Evolutionary conservation across 2,329 filamentous ascomycete species (phyloP), one percentile per base, ranked within the genome.

Genomic region (Exophiala bonariae): DNA sequence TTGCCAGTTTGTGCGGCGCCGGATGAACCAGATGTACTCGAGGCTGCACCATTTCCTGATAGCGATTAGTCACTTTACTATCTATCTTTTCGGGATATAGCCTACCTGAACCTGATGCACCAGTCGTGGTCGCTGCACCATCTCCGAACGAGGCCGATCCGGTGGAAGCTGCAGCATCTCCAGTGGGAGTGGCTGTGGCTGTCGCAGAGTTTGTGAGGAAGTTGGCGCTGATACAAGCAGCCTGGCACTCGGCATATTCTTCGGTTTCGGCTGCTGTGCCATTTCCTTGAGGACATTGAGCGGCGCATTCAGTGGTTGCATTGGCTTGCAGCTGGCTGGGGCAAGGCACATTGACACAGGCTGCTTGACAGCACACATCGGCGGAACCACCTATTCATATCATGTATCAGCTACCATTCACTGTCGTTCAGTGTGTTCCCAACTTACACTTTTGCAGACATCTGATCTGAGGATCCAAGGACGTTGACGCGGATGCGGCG

Each of bases 231-330:
- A 74, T 74, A 67, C 78, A 81, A 48, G 61, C 58, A 42, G 72
- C 64, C 59, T 75, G 68, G 62, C 78, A 81, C 38, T 66, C 53
- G 50, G 69, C 67, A 56, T 73, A 80, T 49, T 64, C 64, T 42
- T 71, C 54, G 26, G 71, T 74, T 49, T 72, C 75, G 10, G 61
- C 62, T 3, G 69, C 61, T 22, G 71, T 67, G 35, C 77, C 76
- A 53, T 70, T 68, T 44, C 77, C 77, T 67, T 80, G 75, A 47
- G 74, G 71, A 62, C 78, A 81, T 43, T 71, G 66, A 36, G 68
- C 68, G 37, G 75, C 76, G 58, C 78, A 81, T 39, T 69, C 63
- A 59, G 68, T 77, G 61, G 76, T 79, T 48, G 71, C 67, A 58
- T 76, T 71, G 58, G 68, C 74, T 63, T 76, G 69, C 38, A 61